Percentiles rank a stretch among this genome's conserved stretches.
phyloP scores from a whole-genome alignment of 768 basidiomycete genomes.

The Serendipita sp. region DNA sequence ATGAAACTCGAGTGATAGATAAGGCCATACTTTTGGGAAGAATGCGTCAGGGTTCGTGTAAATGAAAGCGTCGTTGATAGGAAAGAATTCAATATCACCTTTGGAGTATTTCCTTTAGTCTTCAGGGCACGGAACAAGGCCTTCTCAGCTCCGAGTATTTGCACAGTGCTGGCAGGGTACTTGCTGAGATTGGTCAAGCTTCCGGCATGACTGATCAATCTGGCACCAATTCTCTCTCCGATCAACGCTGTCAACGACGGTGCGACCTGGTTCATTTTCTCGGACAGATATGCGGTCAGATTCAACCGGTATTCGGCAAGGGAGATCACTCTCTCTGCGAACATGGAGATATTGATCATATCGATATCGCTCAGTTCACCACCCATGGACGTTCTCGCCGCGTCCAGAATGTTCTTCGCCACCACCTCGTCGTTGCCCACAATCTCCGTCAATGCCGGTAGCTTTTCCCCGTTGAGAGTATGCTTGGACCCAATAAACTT shows the following conservation, averaged over 20 bases:
- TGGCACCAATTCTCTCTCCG: conserved; percentile 82
- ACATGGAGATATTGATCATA: conserved; percentile 87
- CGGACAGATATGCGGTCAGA: conserved; percentile 68
- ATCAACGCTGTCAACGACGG: conserved; percentile 83
- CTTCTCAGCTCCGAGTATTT: conserved; percentile 96
- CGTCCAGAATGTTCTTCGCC: conserved; percentile 90
- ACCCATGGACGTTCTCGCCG: conserved; percentile 88
- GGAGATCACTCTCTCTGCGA: conserved; percentile 79
- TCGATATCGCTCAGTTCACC: conserved; percentile 81
- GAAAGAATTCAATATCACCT: conserved; percentile 34
- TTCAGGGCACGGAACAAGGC: conserved; percentile 94
- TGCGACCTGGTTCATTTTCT: conserved; percentile 97
- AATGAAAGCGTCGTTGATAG: not conserved
- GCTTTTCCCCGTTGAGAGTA: conserved; percentile 55
- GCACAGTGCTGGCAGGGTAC: conserved; percentile 95
- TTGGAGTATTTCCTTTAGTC: conserved; percentile 97
- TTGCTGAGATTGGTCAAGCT: conserved; percentile 94
- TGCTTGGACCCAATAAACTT: conserved; percentile 87
- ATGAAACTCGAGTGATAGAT: conserved; percentile 96
- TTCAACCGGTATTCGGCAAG: conserved; percentile 90
- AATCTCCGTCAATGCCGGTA: conserved; percentile 61
- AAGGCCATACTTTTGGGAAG: conserved; percentile 67
- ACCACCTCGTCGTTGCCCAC: conserved; percentile 71
- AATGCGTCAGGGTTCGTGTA: not conserved
- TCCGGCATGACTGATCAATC: conserved; percentile 90